phyloP scores from a whole-genome alignment of 2,329 filamentous ascomycete genomes.

The Thielaviopsis populi region DNA sequence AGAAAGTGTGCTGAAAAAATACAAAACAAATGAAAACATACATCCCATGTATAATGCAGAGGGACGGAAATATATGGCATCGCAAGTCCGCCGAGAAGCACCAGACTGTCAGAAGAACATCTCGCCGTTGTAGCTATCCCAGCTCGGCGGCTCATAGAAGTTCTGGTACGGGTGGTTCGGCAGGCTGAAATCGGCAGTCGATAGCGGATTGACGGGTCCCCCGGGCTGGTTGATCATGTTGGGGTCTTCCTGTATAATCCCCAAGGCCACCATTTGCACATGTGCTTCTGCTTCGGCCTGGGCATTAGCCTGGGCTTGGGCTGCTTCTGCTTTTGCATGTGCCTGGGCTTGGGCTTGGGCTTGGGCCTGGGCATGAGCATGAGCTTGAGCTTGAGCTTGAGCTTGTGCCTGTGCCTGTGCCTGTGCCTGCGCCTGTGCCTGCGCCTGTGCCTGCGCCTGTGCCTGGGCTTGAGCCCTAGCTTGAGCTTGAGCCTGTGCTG shows the following conservation, averaged over 20 bases:
- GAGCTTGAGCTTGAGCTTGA: conserved; percentile 9
- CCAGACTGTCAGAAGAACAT: neutral
- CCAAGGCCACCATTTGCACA: conserved; percentile 7
- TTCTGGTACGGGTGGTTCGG: conserved; percentile 71
- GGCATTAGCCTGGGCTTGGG: neutral
- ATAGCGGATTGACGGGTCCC: conserved; percentile 48
- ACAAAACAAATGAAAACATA: neutral
- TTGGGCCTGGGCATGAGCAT: conserved; percentile 15
- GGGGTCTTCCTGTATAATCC: conserved; percentile 4
- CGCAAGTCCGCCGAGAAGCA: neutral
- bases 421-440: conserved; percentile 8
- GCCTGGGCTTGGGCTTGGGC: neutral
- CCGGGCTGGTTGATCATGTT: neutral
- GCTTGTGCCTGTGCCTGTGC: conserved; percentile 8
- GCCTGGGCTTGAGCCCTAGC: conserved; percentile 15
- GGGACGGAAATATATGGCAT: neutral
- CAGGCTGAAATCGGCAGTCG: conserved; percentile 60
- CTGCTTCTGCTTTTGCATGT: conserved; percentile 2
- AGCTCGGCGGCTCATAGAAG: conserved; percentile 59
- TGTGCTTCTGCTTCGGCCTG: conserved; percentile 12
- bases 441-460: conserved; percentile 8
- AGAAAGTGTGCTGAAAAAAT: neutral
- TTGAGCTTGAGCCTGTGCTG: conserved; percentile 1
- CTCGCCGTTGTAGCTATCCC: neutral
- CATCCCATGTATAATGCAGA: neutral